phyloP scores from a whole-genome alignment of 495 filamentous ascomycete species.

The Podospora conica region DNA sequence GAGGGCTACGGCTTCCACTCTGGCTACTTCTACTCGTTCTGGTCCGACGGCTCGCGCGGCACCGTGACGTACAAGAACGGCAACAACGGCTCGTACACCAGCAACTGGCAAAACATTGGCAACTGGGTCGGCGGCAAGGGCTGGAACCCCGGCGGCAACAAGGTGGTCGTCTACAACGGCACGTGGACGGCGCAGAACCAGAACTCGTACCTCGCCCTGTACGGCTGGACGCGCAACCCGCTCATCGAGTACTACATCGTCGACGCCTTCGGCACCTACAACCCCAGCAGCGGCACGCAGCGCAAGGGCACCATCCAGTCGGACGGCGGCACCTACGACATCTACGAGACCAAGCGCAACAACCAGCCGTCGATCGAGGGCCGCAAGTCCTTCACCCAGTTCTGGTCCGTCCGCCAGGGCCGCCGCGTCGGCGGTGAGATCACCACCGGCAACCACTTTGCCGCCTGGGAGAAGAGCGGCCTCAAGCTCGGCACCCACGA shows the following conservation, averaged over 20 bases:
- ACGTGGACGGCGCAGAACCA: slow-evolving; percentile 41
- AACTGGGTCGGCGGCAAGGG: slow-evolving; percentile 61
- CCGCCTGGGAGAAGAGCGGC: slow-evolving; percentile 1
- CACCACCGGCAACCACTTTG: slow-evolving; percentile 48
- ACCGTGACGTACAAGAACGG: slow-evolving; percentile 53
- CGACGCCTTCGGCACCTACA: slow-evolving; percentile 48
- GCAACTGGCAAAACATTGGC: slow-evolving; percentile 47
- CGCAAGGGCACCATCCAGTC: slow-evolving; percentile 49
- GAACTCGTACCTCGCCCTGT: slow-evolving; percentile 53
- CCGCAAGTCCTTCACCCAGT: slow-evolving; percentile 52
- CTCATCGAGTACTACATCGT: slow-evolving; percentile 59
- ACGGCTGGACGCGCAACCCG: slow-evolving; percentile 53
- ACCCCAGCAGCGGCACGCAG: slow-evolving; percentile 43
- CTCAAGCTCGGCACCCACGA: slow-evolving; percentile 47
- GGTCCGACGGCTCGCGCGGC: slow-evolving; percentile 49
- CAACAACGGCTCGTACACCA: slow-evolving; percentile 44
- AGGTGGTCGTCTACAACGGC: slow-evolving; percentile 48
- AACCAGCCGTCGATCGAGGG: slow-evolving; percentile 57
- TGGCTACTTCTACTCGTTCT: slow-evolving; percentile 57
- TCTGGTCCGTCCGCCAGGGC: slow-evolving; percentile 46
- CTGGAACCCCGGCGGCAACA: slow-evolving; percentile 48
- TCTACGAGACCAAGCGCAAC: slow-evolving; percentile 52
- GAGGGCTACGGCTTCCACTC: slow-evolving; percentile 28
- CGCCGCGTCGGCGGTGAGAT: slow-evolving; percentile 44
- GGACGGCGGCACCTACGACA: slow-evolving; percentile 60